Evolutionary conservation across 768 basidiomycete species (phyloP).

Genomic region (Russula virescens): DNA sequence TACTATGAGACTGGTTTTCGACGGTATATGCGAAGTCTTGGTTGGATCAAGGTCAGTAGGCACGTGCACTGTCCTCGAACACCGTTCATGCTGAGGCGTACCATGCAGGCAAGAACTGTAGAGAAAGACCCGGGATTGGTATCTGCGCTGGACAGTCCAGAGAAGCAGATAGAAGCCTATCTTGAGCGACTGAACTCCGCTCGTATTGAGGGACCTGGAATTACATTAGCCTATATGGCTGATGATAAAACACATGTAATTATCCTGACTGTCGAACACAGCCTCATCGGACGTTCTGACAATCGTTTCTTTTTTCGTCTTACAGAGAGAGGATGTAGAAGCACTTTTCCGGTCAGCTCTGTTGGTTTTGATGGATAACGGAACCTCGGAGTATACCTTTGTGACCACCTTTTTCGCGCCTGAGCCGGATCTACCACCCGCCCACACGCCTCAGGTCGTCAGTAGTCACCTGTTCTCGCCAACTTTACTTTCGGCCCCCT

Average conservation of each 20-base stretch:
- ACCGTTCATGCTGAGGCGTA: neutral
- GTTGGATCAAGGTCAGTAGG: conserved; percentile 61
- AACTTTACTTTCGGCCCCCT: conserved; percentile 27
- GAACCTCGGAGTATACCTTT: conserved; percentile 88
- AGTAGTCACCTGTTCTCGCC: conserved; percentile 36
- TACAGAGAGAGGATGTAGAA: conserved; percentile 77
- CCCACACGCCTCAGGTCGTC: conserved; percentile 9
- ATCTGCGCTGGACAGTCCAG: conserved; percentile 38
- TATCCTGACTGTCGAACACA: conserved; percentile 15
- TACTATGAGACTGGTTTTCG: conserved; percentile 97
- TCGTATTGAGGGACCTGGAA: conserved; percentile 72
- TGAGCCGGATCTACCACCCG: conserved; percentile 26
- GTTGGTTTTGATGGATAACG: conserved; percentile 92
- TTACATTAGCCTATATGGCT: conserved; percentile 80
- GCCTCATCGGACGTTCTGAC: neutral
- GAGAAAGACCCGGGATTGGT: conserved; percentile 70
- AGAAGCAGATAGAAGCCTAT: conserved; percentile 37
- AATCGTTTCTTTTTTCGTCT: neutral
- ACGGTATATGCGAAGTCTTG: conserved; percentile 78
- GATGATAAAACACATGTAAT: conserved; percentile 84
- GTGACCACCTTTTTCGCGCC: conserved; percentile 71
- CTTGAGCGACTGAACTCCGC: conserved; percentile 57
- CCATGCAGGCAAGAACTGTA: conserved; percentile 49
- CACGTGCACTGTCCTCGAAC: neutral
- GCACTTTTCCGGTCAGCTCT: conserved; percentile 78